Evolutionary conservation across 208 protist genomes (phyloP), one percentile per base, ranked within the genome.

Genomic region (Crithidia sp.): DNA sequence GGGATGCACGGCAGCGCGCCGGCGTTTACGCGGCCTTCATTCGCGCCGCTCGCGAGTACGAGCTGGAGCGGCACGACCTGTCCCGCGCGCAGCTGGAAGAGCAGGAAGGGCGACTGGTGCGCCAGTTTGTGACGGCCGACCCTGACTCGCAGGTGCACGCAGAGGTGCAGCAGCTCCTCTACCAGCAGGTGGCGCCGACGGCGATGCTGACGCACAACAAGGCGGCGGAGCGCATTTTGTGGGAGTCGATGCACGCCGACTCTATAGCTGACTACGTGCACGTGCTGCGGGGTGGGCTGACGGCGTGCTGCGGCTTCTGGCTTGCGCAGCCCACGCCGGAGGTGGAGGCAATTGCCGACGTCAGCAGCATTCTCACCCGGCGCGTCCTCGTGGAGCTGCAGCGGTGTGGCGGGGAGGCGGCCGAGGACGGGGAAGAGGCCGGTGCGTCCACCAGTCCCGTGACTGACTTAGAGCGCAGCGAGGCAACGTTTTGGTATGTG

Each of bases 211-310:
- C 87, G 44, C 85, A 91, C 67, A 89, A 92, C 65, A 67, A 71
- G 12, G 19, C 79, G 19, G 84, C 88, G n/a, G 90, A 95, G 78
- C 49, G 70, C 28, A 68, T 95, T 28, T 74, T 95, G 82, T 93
- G 90, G 90, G 81, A 86, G 64, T 87, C 90, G 7, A 95, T 95
- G 90, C 86, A 92, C 70, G 84, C 86, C 8, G 55, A 74, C 57
- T 82, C 77, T 5, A 45, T 68, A 16, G 76, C 80, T 2, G 90
- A 88, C 67, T 83, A 84, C 80, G 55, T 77, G 17, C 55, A 19
- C 0, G 83, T 84, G 7, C 71, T 91, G 37, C 67, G 65, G 17
- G 57, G 77, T 14, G 80, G 86, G 12, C 74, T 93, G 7, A 75
- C 81, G 54, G 84, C 86, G 39, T 93, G 86, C 76, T 77, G 64